Base-by-base conservation (phyloP, 192 early-diverging fungal species). In the Ambispora gerdemannii region DNA sequence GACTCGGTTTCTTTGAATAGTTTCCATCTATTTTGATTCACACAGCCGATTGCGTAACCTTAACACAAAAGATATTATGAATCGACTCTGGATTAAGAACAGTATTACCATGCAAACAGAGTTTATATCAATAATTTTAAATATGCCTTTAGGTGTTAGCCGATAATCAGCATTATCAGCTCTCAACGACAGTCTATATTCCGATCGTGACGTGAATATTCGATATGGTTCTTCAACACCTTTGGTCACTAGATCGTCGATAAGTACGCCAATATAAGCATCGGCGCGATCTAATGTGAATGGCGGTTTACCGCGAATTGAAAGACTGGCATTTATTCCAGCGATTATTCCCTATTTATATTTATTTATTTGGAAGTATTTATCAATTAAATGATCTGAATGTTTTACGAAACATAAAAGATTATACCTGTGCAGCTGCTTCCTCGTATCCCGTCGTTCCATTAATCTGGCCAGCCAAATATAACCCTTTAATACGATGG, bases 401-500 rank as follows among this genome's bases (percentile, higher is more conserved):
- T n/a, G n/a, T n/a, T n/a, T n/a, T n/a, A n/a, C n/a, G n/a, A n/a
- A n/a, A n/a, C n/a, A n/a, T n/a, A n/a, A n/a, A 7, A 7, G 53
- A 13, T 56, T 13, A 25, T 68, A 70, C 53, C 55, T 93, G 91
- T 0, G 89, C 88, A 1, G 91, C 91, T 0, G 91, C 91, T 70
- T 91, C 90, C 55, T 91, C 91, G 68, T 91, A 93, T 4, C 91
- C 91, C 0, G 91, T 93, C 0, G 91, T 93, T n/a, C 91, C 91
- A 66, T 93, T 93, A 52, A 93, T 93, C 77, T 93, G 91, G 0
- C 91, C 91, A 1, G 91, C 91, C 74, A 93, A 78, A 72, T 84
- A 93, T 32, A 93, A 73, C 20, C 91, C 91, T 7, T 70, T 76
- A 7, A 93, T 85, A 20, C 91, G 90, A 73, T 88, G 88, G 2